Base-by-base conservation (phyloP, 352 stramenopile genomes). In the Phytophthora megakarya region DNA sequence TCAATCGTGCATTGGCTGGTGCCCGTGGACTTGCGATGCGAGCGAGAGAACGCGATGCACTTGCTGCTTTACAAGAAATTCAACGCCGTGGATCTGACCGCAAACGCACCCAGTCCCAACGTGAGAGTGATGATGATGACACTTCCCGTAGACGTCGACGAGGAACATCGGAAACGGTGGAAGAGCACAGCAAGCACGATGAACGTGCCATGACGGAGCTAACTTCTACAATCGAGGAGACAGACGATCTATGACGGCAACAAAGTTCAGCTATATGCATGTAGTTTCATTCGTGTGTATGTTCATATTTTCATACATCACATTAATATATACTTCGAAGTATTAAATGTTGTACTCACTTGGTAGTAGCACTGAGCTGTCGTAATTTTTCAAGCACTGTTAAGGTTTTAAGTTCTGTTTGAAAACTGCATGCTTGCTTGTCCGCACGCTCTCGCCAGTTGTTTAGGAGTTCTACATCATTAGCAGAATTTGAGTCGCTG, bases 41-140 rank as follows among this genome's bases (percentile, higher is more conserved):
- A 46, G 75, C 72, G 7, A 61, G 60, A 42, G 75, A 88, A 49
- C 72, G 77, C 11, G 79, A 86, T n/a, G 67, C 73, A 3, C 80
- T 88, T 38, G 47, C 77, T 42, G 67, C 79, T 46, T 57, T 86
- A 16, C 75, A 86, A 53, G 75, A 80, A 25, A 81, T 87, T 69
- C 77, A 84, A 60, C 63, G 76, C 18, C 61, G 73, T 3, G 73
- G 73, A 1, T 74, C 80, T 19, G 67, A 80, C 33, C 64, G 59
- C 3, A 65, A 59, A 21, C 63, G 66, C 18, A 63, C 49, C 26
- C 38, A 54, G 11, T 40, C 52, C 13, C 39, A 70, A 42, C 63
- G 73, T 22, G 46, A 72, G 28, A 70, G 62, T 26, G 22, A 52
- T 49, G 60, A 67, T 26, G 65, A 70, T 1, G 22, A 26, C 5